Conservation (phyloP, 192 early-diverging fungal genomes). For the Coemansia asiatica region DNA sequence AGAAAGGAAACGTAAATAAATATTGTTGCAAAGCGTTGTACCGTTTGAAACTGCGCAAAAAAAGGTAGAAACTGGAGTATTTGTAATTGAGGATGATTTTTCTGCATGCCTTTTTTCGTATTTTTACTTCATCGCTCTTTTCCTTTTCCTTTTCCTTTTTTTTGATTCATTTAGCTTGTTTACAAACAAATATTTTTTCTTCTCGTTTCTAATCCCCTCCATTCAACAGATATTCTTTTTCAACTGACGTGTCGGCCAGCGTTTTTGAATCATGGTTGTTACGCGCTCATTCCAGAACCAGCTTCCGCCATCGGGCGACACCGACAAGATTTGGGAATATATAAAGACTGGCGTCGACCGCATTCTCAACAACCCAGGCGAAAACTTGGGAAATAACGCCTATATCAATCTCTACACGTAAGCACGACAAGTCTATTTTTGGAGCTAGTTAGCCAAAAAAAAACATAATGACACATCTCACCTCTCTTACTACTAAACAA, state of each 20-base stretch:
- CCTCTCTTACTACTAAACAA: not conserved
- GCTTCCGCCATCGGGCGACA: constrained; percentile 30
- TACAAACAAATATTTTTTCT: not conserved
- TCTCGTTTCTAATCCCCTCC: constrained; percentile 3
- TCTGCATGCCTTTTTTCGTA: too few species aligned
- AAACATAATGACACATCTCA: too few species aligned
- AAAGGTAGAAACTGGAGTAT: too few species aligned
- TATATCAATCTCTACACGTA: constrained; percentile 80
- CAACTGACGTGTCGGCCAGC: not conserved
- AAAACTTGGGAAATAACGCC: constrained; percentile 69
- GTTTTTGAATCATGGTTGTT: constrained; percentile 15
- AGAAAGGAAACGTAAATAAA: not conserved
- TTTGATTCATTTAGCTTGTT: not conserved
- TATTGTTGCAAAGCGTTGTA: too few species aligned
- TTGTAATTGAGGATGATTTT: too few species aligned
- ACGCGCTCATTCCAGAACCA: constrained; percentile 42
- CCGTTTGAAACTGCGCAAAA: not conserved
- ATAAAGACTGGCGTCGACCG: constrained; percentile 76
- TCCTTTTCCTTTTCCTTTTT: not conserved
- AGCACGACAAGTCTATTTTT: constrained; percentile 27
- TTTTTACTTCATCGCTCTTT: not conserved
- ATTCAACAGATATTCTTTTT: not conserved
- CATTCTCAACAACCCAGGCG: constrained; percentile 74
- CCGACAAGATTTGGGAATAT: constrained; percentile 68
- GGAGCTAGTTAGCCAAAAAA: too few species aligned